Conservation (phyloP, 1,284 basidiomycete species). For the Malassezia psittaci region DNA sequence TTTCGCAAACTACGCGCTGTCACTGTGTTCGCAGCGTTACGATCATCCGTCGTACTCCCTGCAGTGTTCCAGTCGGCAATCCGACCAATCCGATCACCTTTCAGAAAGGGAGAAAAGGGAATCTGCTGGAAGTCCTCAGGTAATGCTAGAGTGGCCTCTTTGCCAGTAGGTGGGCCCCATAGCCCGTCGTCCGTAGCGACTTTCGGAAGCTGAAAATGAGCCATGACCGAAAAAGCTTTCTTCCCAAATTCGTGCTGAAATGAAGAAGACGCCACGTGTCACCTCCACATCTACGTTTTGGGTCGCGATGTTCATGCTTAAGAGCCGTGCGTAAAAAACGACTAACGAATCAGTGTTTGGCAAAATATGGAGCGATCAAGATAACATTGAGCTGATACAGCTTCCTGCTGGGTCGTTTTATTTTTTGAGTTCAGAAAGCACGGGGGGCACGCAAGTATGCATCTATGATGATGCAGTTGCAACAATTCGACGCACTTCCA, state of each 20-base stretch:
- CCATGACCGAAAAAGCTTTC: slow-evolving; percentile 22
- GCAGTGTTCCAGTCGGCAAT: slow-evolving; percentile 90
- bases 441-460: slow-evolving; percentile 88
- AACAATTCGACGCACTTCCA: slow-evolving; percentile 70
- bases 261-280: not conserved
- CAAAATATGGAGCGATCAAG: slow-evolving; percentile 69
- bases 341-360: slow-evolving; percentile 60
- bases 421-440: slow-evolving; percentile 76
- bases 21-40: slow-evolving; percentile 49
- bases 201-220: slow-evolving; percentile 35
- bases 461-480: slow-evolving; percentile 95
- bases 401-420: slow-evolving; percentile 84
- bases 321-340: slow-evolving; percentile 60
- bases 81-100: slow-evolving; percentile 92
- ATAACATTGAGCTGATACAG: slow-evolving; percentile 61
- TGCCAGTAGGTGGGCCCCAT: slow-evolving; percentile 39
- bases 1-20: slow-evolving; percentile 44
- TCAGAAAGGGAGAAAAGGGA: slow-evolving; percentile 83
- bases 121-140: slow-evolving; percentile 42
- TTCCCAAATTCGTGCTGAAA: no score
- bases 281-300: not conserved
- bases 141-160: slow-evolving; percentile 22
- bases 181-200: slow-evolving; percentile 27
- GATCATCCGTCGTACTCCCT: slow-evolving; percentile 54
- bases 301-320: slow-evolving; percentile 63